phyloP scores from a whole-genome alignment of 306 rosid species.

The Pyrus betulifolia region DNA sequence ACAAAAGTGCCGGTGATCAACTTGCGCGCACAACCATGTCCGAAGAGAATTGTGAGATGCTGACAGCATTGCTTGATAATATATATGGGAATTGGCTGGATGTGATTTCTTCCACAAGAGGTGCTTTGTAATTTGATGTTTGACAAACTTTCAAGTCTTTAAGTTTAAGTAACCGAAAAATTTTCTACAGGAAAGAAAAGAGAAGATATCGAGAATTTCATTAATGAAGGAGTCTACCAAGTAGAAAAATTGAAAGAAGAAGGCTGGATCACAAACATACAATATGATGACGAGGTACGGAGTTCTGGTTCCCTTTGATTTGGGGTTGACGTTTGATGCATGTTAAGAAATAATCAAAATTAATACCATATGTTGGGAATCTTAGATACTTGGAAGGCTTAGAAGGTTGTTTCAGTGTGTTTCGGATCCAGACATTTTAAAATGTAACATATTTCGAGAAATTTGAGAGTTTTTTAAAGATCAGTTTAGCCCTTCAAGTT shows the following conservation, averaged over 20 bases:
- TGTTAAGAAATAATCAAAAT: slow-evolving; percentile 3
- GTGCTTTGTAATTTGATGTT: slow-evolving; percentile 42
- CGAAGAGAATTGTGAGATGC: slow-evolving; percentile 76
- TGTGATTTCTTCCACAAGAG: slow-evolving; percentile 64
- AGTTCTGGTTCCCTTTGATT: slow-evolving; percentile 10
- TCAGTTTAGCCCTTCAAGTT: slow-evolving; percentile 1
- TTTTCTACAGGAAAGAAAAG: slow-evolving; percentile 55
- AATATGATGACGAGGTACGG: slow-evolving; percentile 84
- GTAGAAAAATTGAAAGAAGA: slow-evolving; percentile 79
- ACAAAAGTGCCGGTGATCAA: slow-evolving; percentile 91
- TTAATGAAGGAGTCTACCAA: slow-evolving; percentile 76
- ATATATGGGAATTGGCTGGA: slow-evolving; percentile 86
- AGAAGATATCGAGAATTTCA: slow-evolving; percentile 65
- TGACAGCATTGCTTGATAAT: slow-evolving; percentile 79
- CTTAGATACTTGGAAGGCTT: not conserved
- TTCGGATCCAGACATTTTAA: not conserved
- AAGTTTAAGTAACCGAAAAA: slow-evolving; percentile 5
- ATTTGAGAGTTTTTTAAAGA: not conserved
- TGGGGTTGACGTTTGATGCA: not conserved
- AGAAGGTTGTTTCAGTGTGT: slow-evolving; percentile 4
- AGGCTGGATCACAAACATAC: slow-evolving; percentile 76
- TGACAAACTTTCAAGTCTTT: slow-evolving; percentile 12
- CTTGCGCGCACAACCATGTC: slow-evolving; percentile 68
- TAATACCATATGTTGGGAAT: not conserved
- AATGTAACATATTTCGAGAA: not conserved